These are phyloP conservation scores for Scedosporium boydii DNA, from an alignment of 2,329 filamentous ascomycete genomes.

Conservation along the genomic window DNA sequence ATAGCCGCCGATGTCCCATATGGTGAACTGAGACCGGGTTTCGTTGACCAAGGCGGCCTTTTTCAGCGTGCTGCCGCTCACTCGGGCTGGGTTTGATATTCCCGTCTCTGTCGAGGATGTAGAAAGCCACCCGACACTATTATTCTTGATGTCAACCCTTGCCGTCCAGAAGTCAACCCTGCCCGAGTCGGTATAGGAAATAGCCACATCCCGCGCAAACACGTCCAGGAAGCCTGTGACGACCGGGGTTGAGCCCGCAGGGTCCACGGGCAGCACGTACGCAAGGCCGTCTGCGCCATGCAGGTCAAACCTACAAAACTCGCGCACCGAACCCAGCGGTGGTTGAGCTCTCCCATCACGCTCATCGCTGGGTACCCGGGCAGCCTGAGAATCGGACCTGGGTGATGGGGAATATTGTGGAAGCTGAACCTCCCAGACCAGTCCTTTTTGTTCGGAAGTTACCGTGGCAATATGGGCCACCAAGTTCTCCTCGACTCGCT, in stretches of 20 bases:
- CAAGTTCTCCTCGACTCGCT: slow-evolving; percentile 44
- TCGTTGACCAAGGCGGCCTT: slow-evolving; percentile 78
- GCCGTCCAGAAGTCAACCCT: slow-evolving; percentile 79
- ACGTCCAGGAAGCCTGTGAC: slow-evolving; percentile 74
- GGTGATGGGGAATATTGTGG: slow-evolving; percentile 33
- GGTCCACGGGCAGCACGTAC: slow-evolving; percentile 73
- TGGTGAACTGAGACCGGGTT: slow-evolving; percentile 65
- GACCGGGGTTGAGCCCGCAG: slow-evolving; percentile 63
- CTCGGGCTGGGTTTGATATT: slow-evolving; percentile 61
- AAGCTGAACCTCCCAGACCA: slow-evolving; percentile 70
- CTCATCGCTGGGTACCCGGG: not conserved
- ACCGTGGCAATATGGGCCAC: slow-evolving; percentile 71
- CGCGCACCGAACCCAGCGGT: slow-evolving; percentile 30
- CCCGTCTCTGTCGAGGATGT: slow-evolving; percentile 77
- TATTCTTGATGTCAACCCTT: slow-evolving; percentile 51
- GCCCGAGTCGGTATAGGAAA: slow-evolving; percentile 71
- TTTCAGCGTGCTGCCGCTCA: slow-evolving; percentile 76
- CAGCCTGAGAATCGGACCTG: not conserved
- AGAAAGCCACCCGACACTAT: slow-evolving; percentile 67
- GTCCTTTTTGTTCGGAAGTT: slow-evolving; percentile 65
- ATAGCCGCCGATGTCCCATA: slow-evolving; percentile 80
- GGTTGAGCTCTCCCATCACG: slow-evolving; percentile 3
- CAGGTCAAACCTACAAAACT: slow-evolving; percentile 66
- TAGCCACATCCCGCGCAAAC: slow-evolving; percentile 76
- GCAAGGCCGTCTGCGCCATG: slow-evolving; percentile 48